These are phyloP conservation scores for Colletotrichum godetiae DNA, from an alignment of 2,329 filamentous ascomycete species.

Conservation along the genomic window DNA sequence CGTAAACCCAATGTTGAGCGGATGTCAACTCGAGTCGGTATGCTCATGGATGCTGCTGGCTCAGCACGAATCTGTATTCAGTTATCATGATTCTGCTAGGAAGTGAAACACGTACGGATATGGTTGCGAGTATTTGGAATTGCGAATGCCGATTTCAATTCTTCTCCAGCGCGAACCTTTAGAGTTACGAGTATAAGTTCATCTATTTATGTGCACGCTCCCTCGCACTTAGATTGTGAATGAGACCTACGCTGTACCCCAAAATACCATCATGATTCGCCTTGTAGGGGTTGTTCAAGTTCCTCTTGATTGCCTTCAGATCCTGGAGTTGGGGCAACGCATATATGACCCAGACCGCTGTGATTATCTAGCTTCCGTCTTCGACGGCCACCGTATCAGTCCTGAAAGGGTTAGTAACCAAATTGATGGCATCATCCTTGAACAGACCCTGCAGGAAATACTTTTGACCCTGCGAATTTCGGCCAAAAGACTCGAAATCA, in stretches of 20 bases:
- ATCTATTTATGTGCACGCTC: too few relatives aligned
- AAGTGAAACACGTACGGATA: background rate
- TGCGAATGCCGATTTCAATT: background rate
- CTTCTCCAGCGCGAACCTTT: too few relatives aligned
- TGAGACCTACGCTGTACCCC: too few relatives aligned
- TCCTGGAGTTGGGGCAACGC: background rate
- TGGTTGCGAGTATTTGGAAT: background rate
- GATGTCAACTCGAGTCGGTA: too few relatives aligned
- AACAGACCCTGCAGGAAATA: slow-evolving; percentile 7
- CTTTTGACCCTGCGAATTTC: background rate
- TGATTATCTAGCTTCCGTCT: slow-evolving; percentile 2
- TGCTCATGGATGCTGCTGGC: background rate
- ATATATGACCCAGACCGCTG: slow-evolving; percentile 3
- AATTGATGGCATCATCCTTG: slow-evolving; percentile 7
- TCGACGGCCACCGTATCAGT: background rate
- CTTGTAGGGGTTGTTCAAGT: slow-evolving; percentile 14
- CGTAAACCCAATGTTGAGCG: too few relatives aligned
- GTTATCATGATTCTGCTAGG: background rate
- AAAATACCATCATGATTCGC: background rate
- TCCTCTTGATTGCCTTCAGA: background rate
- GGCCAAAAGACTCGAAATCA: background rate
- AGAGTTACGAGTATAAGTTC: too few relatives aligned
- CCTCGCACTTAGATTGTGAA: too few relatives aligned
- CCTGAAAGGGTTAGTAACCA: background rate
- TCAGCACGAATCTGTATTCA: background rate